These are phyloP conservation scores for Aciculoconidium aculeatum DNA, from an alignment of 805 yeast genomes.

Conservation along the genomic window DNA sequence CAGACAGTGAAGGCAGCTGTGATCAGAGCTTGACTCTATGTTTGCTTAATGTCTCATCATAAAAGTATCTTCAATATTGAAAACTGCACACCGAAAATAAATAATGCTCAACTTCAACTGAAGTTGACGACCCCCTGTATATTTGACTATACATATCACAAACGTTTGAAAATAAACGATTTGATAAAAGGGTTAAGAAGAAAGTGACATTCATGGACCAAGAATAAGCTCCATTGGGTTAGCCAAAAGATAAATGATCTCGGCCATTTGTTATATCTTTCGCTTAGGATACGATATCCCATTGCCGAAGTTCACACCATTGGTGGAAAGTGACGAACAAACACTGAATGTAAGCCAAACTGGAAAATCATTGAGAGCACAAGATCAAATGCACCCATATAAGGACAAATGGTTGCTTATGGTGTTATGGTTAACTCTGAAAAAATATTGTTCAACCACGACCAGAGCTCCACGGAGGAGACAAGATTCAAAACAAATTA, in stretches of 20 bases:
- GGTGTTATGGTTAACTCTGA: too few species aligned
- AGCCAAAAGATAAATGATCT: slow-evolving; percentile 22
- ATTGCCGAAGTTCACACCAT: slow-evolving; percentile 49
- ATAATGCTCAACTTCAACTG: slow-evolving; percentile 19
- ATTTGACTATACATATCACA: slow-evolving; percentile 53
- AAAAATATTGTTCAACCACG: slow-evolving; percentile 1
- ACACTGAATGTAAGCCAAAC: background rate
- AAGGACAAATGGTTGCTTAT: too few species aligned
- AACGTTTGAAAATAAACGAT: slow-evolving; percentile 3
- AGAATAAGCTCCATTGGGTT: slow-evolving; percentile 91
- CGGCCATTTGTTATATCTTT: slow-evolving; percentile 69
- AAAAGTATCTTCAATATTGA: slow-evolving; percentile 13
- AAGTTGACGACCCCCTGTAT: slow-evolving; percentile 45
- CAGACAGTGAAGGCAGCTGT: slow-evolving; percentile 45
- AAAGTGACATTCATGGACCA: slow-evolving; percentile 55
- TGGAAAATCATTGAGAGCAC: too few species aligned
- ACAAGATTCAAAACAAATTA: slow-evolving; percentile 17
- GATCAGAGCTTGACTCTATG: slow-evolving; percentile 87
- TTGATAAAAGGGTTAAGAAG: slow-evolving; percentile 14
- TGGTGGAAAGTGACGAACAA: slow-evolving; percentile 10
- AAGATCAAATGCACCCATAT: too few species aligned
- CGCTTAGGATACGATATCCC: slow-evolving; percentile 56
- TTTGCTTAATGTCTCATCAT: slow-evolving; percentile 76
- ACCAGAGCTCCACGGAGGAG: slow-evolving; percentile 15
- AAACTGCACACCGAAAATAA: slow-evolving; percentile 12